Percentiles rank a stretch among this genome's conserved stretches.
Evolutionary conservation across 202 grass and related monocot species (phyloP).

Genomic region (Eragrostis tef): DNA sequence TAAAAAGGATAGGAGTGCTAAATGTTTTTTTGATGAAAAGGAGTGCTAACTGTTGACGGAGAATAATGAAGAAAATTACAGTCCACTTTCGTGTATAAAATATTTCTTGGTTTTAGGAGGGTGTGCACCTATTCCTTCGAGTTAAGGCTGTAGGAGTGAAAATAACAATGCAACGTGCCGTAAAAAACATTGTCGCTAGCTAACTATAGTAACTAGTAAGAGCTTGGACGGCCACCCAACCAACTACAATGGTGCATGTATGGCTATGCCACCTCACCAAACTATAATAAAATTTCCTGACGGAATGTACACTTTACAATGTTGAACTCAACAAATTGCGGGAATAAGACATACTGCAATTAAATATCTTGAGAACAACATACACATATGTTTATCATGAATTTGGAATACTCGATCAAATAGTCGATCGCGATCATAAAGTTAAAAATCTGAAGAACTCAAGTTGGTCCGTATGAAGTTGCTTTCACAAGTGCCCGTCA

Average conservation of each 20-base stretch:
- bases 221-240: neutral
- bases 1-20: no score
- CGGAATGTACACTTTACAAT: no score
- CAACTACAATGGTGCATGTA: no score
- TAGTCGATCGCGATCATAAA: conserved; percentile 16
- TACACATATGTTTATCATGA: neutral
- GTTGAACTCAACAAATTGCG: no score
- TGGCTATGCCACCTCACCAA: no score
- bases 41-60: neutral
- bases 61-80: neutral
- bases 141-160: no score
- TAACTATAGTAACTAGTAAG: no score
- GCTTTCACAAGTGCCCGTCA: conserved; percentile 31
- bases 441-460: neutral
- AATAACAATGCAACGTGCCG: no score
- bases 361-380: neutral
- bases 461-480: conserved; percentile 11
- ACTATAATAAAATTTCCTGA: neutral
- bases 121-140: no score
- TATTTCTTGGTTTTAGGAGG: no score
- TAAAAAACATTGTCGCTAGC: neutral
- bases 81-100: no score
- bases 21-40: no score
- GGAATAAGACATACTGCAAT: neutral
- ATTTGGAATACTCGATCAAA: neutral